Percentiles rank a stretch among this genome's conserved stretches.
Evolutionary conservation across 176 grass and related monocot species (phyloP).

Genomic region (Oryza glaberrima): DNA sequence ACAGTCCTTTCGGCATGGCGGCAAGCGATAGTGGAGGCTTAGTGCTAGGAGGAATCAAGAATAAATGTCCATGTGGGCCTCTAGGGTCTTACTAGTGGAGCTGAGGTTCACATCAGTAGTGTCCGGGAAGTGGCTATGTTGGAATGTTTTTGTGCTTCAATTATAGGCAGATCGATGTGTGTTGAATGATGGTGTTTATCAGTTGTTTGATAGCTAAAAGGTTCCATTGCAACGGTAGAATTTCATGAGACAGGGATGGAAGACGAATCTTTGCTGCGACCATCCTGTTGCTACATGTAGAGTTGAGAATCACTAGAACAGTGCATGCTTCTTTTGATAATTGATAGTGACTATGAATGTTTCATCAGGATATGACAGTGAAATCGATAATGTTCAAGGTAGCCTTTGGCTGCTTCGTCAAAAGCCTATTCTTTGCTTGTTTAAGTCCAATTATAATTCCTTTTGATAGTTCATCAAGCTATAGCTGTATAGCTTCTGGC

Average conservation of each 20-base stretch:
- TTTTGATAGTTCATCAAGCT: neutral
- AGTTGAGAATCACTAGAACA: constrained; percentile 29
- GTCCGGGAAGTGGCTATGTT: constrained; percentile 12
- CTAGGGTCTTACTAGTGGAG: constrained; percentile 18
- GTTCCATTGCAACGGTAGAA: constrained; percentile 13
- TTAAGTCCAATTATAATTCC: neutral
- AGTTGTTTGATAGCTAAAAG: constrained; percentile 28
- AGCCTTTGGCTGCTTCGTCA: neutral
- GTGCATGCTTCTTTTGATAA: neutral
- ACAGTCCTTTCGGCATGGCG: constrained; percentile 10
- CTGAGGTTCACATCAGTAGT: constrained; percentile 12
- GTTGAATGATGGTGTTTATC: neutral
- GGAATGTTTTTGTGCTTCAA: constrained; percentile 21
- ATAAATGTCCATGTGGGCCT: constrained; percentile 48
- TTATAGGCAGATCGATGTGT: neutral
- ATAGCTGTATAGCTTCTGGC: neutral
- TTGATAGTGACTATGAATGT: neutral
- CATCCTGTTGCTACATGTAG: constrained; percentile 9
- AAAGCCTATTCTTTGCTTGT: neutral
- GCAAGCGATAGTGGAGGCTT: constrained; percentile 34
- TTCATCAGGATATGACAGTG: constrained; percentile 8
- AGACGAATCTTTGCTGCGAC: constrained; percentile 19
- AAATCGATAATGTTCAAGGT: constrained; percentile 14
- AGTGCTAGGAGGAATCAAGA: constrained; percentile 41
- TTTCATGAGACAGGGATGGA: constrained; percentile 6